Conservation (phyloP, 371 early-diverging fungal genomes). For the Mucor velutinosus region DNA sequence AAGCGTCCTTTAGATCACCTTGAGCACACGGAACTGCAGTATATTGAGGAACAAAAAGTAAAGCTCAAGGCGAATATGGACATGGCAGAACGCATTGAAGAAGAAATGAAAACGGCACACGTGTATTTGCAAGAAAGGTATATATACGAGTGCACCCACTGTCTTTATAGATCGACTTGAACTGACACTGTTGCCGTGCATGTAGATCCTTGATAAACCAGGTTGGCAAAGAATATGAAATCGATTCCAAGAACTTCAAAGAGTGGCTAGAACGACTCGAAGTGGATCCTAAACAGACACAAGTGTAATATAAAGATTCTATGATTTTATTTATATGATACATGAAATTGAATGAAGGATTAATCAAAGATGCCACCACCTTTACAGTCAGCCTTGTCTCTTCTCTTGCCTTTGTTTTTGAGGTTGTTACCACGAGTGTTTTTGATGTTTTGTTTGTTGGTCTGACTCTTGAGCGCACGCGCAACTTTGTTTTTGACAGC, state of each 20-base stretch:
- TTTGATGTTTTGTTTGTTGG: constrained; percentile 34
- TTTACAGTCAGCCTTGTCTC: constrained; percentile 39
- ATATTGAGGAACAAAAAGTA: background rate
- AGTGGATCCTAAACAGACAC: background rate
- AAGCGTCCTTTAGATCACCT: background rate
- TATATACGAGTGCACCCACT: background rate
- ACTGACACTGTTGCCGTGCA: background rate
- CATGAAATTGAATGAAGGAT: background rate
- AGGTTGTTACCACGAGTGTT: constrained; percentile 40
- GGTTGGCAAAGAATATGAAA: constrained; percentile 4
- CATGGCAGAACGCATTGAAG: background rate
- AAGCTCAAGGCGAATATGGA: background rate
- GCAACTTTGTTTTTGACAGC: constrained; percentile 66
- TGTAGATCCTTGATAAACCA: background rate
- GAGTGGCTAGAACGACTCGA: constrained; percentile 2
- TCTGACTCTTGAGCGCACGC: constrained; percentile 43
- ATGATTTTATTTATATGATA: background rate
- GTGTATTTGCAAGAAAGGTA: background rate
- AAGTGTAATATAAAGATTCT: background rate
- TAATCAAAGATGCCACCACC: constrained; percentile 47
- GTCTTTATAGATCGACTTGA: too few species aligned
- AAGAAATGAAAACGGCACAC: background rate
- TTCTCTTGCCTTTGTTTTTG: constrained; percentile 64
- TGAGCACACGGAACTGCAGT: background rate
- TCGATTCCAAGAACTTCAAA: constrained; percentile 1